Base-by-base conservation (phyloP, 2,329 filamentous ascomycete species). In the Boeremia exigua region DNA sequence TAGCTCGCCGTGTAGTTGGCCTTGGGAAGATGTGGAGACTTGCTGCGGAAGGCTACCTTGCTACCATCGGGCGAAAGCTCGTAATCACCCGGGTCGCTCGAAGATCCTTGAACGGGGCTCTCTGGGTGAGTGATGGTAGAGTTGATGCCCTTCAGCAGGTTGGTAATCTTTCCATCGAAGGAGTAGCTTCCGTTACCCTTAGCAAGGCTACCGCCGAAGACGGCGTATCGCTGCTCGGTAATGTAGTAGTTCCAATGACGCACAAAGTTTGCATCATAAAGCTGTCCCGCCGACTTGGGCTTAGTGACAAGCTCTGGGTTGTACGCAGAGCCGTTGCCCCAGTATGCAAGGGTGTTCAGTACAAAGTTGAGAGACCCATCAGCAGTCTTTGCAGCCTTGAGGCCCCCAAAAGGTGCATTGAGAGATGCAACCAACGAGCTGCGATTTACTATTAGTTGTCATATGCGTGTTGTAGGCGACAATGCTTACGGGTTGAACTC, bases 171-270 rank as follows among this genome's bases (percentile, higher is more conserved):
- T 32, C 72, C 72, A 11, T 64, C 56, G 48, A 73, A 70, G 2
- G 58, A 59, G 37, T 66, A 67, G 39, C 61, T 68, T 11, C 66
- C 65, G 77, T 73, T 59, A 65, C 74, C 51, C 65, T 60, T 60
- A 19, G 60, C 54, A 28, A 95, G 74, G 2, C 83, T 81, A 33
- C 88, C 88, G 37, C 90, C 90, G 81, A 90, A 95, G 23, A 96
- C 81, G 2, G 89, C 84, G 66, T 87, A 88, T 58, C 83, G 86
- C 67, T 91, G 87, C 33, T 86, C 82, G 0, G 84, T 85, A 34
- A 87, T 80, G 77, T 89, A 96, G 10, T 82, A 75, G 72, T 96
- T 90, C 91, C 91, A 96, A 69, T 96, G 90, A 19, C 91, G 85
- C 29, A 91, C 88, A 66, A 90, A 95, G 42, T 92, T 84, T 48